Evolutionary conservation across 1,284 basidiomycete genomes (phyloP).

Genomic region (Puccinia novopanici): DNA sequence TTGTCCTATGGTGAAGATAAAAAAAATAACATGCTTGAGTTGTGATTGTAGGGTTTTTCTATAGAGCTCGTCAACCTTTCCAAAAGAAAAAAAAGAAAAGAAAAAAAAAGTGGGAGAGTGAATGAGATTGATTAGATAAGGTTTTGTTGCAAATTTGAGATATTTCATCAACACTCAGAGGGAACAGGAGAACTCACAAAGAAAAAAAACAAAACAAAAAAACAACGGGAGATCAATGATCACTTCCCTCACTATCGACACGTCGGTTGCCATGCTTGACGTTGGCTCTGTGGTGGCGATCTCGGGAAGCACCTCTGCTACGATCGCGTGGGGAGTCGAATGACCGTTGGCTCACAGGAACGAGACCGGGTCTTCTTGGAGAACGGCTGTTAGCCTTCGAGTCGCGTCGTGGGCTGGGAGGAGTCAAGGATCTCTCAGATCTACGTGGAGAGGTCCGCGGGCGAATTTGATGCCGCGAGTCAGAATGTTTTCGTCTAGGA

Average conservation of each 20-base stretch:
- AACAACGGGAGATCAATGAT: not conserved
- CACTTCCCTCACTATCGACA: not conserved
- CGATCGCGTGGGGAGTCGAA: not conserved
- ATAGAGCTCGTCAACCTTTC: too few species aligned
- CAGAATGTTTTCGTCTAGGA: not conserved
- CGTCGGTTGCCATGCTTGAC: not conserved
- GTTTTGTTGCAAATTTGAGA: too few species aligned
- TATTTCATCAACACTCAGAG: not conserved
- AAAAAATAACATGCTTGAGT: too few species aligned
- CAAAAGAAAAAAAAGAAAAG: too few species aligned
- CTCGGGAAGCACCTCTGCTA: not conserved
- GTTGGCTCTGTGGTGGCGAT: not conserved
- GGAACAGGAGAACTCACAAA: not conserved
- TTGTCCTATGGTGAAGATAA: too few species aligned
- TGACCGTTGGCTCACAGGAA: not conserved
- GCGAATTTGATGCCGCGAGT: not conserved
- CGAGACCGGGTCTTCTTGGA: conserved; percentile 7
- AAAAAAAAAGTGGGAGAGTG: too few species aligned
- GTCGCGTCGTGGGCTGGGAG: conserved; percentile 17
- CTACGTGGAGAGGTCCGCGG: not conserved
- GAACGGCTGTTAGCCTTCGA: conserved; percentile 1
- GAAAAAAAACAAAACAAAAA: not conserved
- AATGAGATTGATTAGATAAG: too few species aligned
- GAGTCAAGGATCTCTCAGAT: not conserved
- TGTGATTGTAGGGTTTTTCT: too few species aligned